Base-by-base conservation (phyloP, 2,329 filamentous ascomycete genomes). In the Monosporascus cannonballus region DNA sequence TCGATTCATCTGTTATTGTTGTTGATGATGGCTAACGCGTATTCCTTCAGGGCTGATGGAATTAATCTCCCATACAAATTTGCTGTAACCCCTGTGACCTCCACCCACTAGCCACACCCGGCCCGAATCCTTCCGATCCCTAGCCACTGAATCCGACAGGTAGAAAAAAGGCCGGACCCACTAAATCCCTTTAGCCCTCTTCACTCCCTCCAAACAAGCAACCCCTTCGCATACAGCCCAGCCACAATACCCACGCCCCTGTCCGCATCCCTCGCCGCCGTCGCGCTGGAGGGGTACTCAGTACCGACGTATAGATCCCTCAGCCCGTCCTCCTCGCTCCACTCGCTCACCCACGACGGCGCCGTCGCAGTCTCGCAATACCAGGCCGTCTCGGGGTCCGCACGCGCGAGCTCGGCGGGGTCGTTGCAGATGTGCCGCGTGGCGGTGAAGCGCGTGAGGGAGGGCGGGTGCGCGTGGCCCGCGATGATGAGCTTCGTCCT, bases 401-500 rank as follows among this genome's bases (percentile, higher is more conserved):
- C 66, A n/a, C 55, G 51, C 6, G 56, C 61, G 2, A 66, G 58
- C 27, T 63, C 61, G 0, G 48, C 58, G 0, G 62, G 54, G n/a
- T 46, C 47, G 41, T 71, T 67, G 61, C 73, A 76, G 3, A 70
- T 52, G 30, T 66, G 61, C 0, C 72, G 67, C 7, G 64, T 63
- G 4, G 55, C 30, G 1, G 67, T 56, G 45, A 69, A 74, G 41
- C 63, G 64, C 2, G 39, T 54, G 11, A 73, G 56, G 2, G 63
- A 62, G 0, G 67, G 65, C 1, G 67, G 48, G 46, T 74, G 65
- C 1, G 71, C 68, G 30, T 76, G 73, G 0, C 73, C 73, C 0
- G 73, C 69, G 18, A 72, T 67, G 9, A 73, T 54, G 18, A 76
- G 65, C n/a, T 61, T 63, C 11, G 41, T 25, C 24, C 18, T 14